Conservation (phyloP, 2,329 filamentous ascomycete genomes). For the Calonectria pteridis region DNA sequence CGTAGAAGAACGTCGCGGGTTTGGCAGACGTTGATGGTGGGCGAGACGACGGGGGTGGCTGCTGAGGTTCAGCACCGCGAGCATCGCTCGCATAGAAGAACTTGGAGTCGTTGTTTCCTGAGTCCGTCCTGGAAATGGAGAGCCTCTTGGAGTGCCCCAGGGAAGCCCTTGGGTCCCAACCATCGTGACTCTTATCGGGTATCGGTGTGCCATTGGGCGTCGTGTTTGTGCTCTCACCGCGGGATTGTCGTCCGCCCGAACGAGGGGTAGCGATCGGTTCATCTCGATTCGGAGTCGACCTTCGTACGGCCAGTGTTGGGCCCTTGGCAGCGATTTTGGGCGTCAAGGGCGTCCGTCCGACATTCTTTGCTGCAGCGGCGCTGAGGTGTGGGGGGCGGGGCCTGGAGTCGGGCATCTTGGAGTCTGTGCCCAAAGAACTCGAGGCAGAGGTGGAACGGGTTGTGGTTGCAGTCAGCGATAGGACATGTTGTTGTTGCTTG, state of each 20-base stretch:
- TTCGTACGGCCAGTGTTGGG: conserved; percentile 54
- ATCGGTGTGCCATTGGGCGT: conserved; percentile 75
- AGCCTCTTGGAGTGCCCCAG: conserved; percentile 47
- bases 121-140: conserved; percentile 39
- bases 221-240: conserved; percentile 75
- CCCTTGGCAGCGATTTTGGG: conserved; percentile 66
- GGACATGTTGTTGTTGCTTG: conserved; percentile 46
- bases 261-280: conserved; percentile 79
- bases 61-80: conserved; percentile 58
- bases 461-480: conserved; percentile 47
- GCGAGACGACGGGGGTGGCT: conserved; percentile 41
- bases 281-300: conserved; percentile 46
- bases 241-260: conserved; percentile 78
- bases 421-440: conserved; percentile 39
- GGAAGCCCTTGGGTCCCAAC: conserved; percentile 57
- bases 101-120: conserved; percentile 61
- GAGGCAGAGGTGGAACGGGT: conserved; percentile 41
- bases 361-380: conserved; percentile 69
- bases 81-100: conserved; percentile 95
- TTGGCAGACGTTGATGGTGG: conserved; percentile 59
- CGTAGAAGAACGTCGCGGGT: conserved; percentile 67
- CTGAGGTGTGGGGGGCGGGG: conserved; percentile 78
- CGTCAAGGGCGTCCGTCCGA: conserved; percentile 63
- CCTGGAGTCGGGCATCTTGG: conserved; percentile 61
- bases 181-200: conserved; percentile 55